These are phyloP conservation scores for Leccinum incarnatum DNA, from an alignment of 768 basidiomycete genomes.

Conservation along the genomic window DNA sequence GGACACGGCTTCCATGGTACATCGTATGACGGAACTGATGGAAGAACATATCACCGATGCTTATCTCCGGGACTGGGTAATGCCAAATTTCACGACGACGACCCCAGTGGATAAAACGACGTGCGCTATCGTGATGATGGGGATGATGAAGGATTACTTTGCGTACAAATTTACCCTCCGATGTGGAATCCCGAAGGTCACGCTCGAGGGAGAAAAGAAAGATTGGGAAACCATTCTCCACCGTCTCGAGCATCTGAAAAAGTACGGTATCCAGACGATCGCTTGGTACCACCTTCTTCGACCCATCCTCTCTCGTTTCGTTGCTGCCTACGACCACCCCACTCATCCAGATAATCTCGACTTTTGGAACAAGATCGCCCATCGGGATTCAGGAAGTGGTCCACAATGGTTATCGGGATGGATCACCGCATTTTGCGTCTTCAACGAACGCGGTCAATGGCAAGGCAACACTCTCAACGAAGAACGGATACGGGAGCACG, in stretches of 20 bases:
- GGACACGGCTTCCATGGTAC: slow-evolving; percentile 33
- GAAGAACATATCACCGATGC: slow-evolving; percentile 23
- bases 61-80: slow-evolving; percentile 38
- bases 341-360: slow-evolving; percentile 29
- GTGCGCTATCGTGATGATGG: slow-evolving; percentile 42
- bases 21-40: slow-evolving; percentile 22
- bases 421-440: slow-evolving; percentile 39
- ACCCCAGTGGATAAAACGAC: slow-evolving; percentile 37
- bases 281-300: slow-evolving; percentile 41
- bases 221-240: slow-evolving; percentile 39
- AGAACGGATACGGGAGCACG: slow-evolving; percentile 27
- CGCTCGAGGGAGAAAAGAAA: slow-evolving; percentile 38
- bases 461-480: slow-evolving; percentile 30
- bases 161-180: slow-evolving; percentile 27
- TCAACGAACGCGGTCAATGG: slow-evolving; percentile 32
- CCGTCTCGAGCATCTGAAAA: slow-evolving; percentile 38
- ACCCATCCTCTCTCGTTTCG: slow-evolving; percentile 38
- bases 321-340: slow-evolving; percentile 36
- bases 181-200: slow-evolving; percentile 46
- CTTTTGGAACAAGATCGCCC: slow-evolving; percentile 39
- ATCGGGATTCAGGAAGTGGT: slow-evolving; percentile 28
- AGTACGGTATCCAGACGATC: slow-evolving; percentile 36
- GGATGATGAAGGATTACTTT: slow-evolving; percentile 42
- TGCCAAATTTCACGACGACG: slow-evolving; percentile 46
- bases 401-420: slow-evolving; percentile 37